Base-by-base conservation (phyloP, 495 filamentous ascomycete species). In the Xylaria longipes region DNA sequence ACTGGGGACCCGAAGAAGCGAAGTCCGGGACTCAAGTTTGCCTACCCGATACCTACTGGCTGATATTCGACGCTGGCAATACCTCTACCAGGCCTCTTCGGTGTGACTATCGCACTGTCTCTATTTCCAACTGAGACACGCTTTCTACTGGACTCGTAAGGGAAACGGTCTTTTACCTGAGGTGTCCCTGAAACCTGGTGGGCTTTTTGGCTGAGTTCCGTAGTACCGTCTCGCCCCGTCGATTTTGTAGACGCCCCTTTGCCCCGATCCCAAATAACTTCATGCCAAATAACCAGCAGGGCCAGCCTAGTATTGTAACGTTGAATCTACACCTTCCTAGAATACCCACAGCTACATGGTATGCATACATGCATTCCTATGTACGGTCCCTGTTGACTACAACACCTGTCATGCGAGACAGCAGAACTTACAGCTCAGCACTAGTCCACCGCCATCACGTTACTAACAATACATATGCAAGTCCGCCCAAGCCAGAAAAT, bases 401-500 rank as follows among this genome's bases (percentile, higher is more conserved):
- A 37, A 37, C 8, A 35, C 33, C 5, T 0, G 29, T 8, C 14
- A 60, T 9, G 12, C 12, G 25, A 52, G 4, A 14, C 50, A 37
- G n/a, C 1, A 60, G 31, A 37, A 9, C 29, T 17, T 17, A 20
- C 31, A 37, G 56, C 56, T 15, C 5, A 35, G 27, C 31, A n/a
- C 17, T 22, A 27, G 50, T 22, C 20, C 17, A 5, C 15, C 33
- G 31, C 56, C 15, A 60, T 60, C 56, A 37, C 56, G 31, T 60
- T 60, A 37, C 17, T 31, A 60, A 60, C 29, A 8, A 31, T 60
- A 60, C 57, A 37, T 60, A 60, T 60, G 57, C 31, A 60, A 29
- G 27, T 31, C 50, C 5, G 52, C 27, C 5, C 52, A 56, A 15
- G 52, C 27, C 27, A 17, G 52, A 12, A 7, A 50, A 50, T 50